Base-by-base conservation (phyloP, 768 basidiomycete genomes). In the Tulasnella sp. region DNA sequence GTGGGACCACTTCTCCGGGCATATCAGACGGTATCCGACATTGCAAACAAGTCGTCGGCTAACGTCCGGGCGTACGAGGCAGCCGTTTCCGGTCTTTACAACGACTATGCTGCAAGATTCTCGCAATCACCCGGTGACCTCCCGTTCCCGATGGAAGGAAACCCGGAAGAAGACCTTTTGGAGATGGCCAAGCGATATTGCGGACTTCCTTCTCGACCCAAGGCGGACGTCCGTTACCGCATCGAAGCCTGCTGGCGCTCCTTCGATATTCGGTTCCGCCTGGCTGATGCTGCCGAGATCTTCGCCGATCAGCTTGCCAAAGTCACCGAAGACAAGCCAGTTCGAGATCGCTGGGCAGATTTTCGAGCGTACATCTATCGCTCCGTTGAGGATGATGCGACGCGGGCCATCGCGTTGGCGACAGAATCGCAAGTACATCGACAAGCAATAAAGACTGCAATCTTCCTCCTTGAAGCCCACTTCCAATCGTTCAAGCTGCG, bases 21-120 rank as follows among this genome's bases (percentile, higher is more conserved):
- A 0, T 81, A 83, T 61, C 64, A 55, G 8, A 63, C 70, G 15
- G 72, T 72, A 9, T 62, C 68, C 8, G 66, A 66, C 27, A 66
- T 82, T 7, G 70, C 78, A 0, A 61, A 64, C 12, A 77, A 69
- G 31, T 77, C 79, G 4, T 76, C 77, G 9, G 74, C 82, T 0
- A 81, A 84, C 60, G 68, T 68, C 6, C 67, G 73, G 29, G 82
- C 82, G 1, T 84, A 79, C 75, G 76, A 84, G 52, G 74, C 78
- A 0, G 77, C 82, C 0, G 72, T 79, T 59, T 72, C 80, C 0
- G 75, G 67, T 57, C 67, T 83, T 3, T 76, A 75, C 54, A 69
- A 73, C 37, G 66, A 69, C 48, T 80, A 82, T 65, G 42, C 23
- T 45, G 11, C 3, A 41, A 25, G 1, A 35, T 35, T 15, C 21